phyloP scores from a whole-genome alignment of 2,329 filamentous ascomycete species.

The Xylaria sp. region DNA sequence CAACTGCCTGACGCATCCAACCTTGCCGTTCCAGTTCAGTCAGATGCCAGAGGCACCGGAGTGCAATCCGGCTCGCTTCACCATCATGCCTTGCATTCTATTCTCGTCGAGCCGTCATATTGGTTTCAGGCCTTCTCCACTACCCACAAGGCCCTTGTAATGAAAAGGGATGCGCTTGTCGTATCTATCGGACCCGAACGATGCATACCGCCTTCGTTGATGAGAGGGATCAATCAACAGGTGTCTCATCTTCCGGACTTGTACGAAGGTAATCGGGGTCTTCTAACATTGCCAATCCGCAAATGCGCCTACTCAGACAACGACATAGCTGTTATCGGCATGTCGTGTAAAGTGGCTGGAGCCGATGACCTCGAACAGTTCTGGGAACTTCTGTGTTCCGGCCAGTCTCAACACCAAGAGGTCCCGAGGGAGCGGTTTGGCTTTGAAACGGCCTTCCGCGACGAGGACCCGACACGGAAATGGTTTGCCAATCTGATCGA shows the following conservation, averaged over 20 bases:
- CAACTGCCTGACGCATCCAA: not conserved
- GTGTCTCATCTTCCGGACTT: not conserved
- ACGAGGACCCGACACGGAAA: not conserved
- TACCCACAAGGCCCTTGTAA: not conserved
- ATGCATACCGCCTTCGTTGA: not conserved
- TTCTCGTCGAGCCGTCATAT: not conserved
- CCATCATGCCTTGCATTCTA: too few species aligned
- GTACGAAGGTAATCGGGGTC: not conserved
- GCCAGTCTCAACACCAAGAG: conserved; percentile 41
- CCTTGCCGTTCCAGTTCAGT: not conserved
- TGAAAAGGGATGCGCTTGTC: not conserved
- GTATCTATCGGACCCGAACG: not conserved
- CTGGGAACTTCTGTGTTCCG: conserved; percentile 38
- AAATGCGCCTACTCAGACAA: not conserved
- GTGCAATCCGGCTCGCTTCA: too few species aligned
- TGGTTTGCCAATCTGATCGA: not conserved
- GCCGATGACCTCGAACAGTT: conserved; percentile 45
- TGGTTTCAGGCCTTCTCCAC: not conserved
- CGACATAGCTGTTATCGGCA: conserved; percentile 46
- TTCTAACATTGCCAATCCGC: not conserved
- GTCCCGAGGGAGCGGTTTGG: conserved; percentile 4
- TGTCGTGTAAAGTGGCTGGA: conserved; percentile 43
- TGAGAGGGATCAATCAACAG: not conserved
- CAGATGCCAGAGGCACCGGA: not conserved
- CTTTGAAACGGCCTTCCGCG: not conserved